These are phyloP conservation scores for Lichtheimia hyalospora DNA, from an alignment of 371 early-diverging fungal genomes.

Conservation along the genomic window DNA sequence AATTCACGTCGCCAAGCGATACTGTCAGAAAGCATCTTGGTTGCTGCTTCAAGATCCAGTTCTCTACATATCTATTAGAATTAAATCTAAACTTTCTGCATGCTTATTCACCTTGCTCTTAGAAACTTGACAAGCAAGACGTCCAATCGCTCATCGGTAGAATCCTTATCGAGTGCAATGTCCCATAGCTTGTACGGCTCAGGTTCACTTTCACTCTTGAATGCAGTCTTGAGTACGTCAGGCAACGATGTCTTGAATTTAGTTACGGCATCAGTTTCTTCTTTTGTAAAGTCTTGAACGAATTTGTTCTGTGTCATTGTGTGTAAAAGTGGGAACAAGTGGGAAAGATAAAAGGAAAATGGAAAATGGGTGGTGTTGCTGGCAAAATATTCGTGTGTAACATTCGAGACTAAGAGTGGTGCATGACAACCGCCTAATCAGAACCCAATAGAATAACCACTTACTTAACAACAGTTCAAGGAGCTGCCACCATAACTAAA, in stretches of 20 bases:
- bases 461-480: too few relatives aligned
- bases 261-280: constrained; percentile 40
- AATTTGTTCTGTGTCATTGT: constrained; percentile 22
- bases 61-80: constrained; percentile 19
- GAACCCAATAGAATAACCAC: too few relatives aligned
- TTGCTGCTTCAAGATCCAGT: constrained; percentile 34
- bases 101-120: constrained; percentile 44
- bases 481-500: too few relatives aligned
- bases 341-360: too few relatives aligned
- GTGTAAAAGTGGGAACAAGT: not conserved
- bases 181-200: constrained; percentile 51
- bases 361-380: too few relatives aligned
- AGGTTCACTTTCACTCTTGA: constrained; percentile 24
- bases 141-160: constrained; percentile 51
- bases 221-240: constrained; percentile 35
- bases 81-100: not conserved
- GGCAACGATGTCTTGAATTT: constrained; percentile 48
- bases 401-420: too few relatives aligned
- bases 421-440: too few relatives aligned
- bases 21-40: constrained; percentile 51
- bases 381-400: too few relatives aligned
- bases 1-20: constrained; percentile 59
- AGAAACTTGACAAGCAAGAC: constrained; percentile 60
- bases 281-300: constrained; percentile 33
- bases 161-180: constrained; percentile 41